phyloP scores from a whole-genome alignment of 805 yeast species.

The Zygosaccharomyces rouxii region DNA sequence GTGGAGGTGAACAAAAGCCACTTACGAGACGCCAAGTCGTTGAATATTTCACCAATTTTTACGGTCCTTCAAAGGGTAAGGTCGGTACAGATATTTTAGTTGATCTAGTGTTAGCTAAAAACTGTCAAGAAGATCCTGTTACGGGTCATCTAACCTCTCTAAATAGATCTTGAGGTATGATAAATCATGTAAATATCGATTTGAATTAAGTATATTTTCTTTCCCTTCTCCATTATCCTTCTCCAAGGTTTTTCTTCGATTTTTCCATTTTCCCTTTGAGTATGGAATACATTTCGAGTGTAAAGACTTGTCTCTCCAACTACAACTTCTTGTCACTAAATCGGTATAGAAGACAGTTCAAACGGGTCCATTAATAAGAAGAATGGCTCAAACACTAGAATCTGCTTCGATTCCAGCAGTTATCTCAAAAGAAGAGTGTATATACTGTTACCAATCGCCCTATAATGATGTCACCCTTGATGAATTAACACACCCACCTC shows the following conservation, averaged over 20 bases:
- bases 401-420: slow-evolving; percentile 31
- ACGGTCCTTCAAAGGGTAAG: slow-evolving; percentile 26
- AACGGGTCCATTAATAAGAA: background rate
- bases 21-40: slow-evolving; percentile 65
- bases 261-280: background rate
- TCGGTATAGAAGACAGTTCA: background rate
- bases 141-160: background rate
- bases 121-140: slow-evolving; percentile 11
- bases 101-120: slow-evolving; percentile 19
- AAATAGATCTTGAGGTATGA: background rate
- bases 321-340: background rate
- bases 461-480: slow-evolving; percentile 34
- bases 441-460: slow-evolving; percentile 75
- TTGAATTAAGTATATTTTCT: background rate
- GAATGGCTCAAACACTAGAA: slow-evolving; percentile 7
- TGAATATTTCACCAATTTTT: slow-evolving; percentile 46
- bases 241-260: background rate
- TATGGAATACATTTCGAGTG: background rate
- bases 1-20: slow-evolving; percentile 58
- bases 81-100: slow-evolving; percentile 23
- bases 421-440: slow-evolving; percentile 85
- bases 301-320: background rate
- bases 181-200: background rate
- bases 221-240: background rate
- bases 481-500: slow-evolving; percentile 12